Conservation (phyloP, 148 eudicot genomes). For the Rhododendron molle region DNA sequence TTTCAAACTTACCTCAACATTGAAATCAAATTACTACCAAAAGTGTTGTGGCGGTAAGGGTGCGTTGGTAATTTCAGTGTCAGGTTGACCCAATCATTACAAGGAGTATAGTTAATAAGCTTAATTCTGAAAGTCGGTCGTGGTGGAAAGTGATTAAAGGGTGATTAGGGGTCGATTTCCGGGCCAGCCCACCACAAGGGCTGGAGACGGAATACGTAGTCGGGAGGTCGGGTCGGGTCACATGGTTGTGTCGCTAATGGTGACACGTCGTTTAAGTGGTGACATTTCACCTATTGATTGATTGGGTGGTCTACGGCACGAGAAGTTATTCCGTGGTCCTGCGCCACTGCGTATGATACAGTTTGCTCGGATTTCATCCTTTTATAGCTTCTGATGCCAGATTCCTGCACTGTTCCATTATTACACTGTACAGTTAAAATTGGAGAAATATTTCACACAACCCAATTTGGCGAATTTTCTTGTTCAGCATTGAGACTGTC, state of each 20-base stretch:
- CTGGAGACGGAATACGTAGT: background rate
- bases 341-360: background rate
- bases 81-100: conserved; percentile 3
- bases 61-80: background rate
- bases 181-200: background rate
- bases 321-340: background rate
- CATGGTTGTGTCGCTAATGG: background rate
- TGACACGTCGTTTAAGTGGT: background rate
- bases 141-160: background rate
- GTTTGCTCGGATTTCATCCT: no score
- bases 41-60: background rate
- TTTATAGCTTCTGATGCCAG: background rate
- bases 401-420: background rate
- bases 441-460: background rate
- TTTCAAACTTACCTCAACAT: background rate
- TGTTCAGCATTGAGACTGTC: no score
- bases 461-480: background rate
- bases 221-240: background rate
- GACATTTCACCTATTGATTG: background rate
- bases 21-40: background rate
- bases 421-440: no score
- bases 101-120: background rate
- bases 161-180: background rate
- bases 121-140: background rate
- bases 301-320: background rate